Conservation (phyloP, 176 grass and related monocot species). For the Avena insularis region DNA sequence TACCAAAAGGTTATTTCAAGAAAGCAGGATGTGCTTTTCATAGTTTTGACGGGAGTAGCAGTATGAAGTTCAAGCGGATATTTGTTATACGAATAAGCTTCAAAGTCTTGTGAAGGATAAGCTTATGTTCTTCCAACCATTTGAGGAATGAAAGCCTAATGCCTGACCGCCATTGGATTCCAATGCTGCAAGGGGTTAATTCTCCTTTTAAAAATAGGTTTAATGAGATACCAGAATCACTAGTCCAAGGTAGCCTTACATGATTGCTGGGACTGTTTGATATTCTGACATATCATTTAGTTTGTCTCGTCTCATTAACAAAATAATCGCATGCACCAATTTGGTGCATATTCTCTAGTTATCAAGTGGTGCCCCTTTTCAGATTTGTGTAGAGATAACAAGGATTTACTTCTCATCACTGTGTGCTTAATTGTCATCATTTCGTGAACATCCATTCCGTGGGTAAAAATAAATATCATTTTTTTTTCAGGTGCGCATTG, state of each 20-base stretch:
- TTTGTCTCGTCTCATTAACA: background rate
- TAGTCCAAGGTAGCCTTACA: background rate
- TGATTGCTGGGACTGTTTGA: background rate
- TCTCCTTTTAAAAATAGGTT: background rate
- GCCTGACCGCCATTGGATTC: background rate
- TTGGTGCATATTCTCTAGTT: background rate
- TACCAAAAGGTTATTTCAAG: background rate
- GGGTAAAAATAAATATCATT: background rate
- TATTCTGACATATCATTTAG: background rate
- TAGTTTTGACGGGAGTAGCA: background rate
- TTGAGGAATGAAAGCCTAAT: background rate
- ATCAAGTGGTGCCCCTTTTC: background rate
- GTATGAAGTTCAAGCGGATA: background rate
- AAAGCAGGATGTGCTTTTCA: background rate
- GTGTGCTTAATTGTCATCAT: background rate
- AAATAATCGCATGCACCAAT: background rate
- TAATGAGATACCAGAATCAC: background rate
- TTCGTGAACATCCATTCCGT: background rate
- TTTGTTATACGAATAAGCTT: background rate
- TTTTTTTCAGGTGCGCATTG: constrained; percentile 60
- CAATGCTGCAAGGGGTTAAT: no score
- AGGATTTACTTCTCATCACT: background rate
- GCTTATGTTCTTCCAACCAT: background rate
- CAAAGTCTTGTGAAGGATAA: background rate
- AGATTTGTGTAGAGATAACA: background rate